Evolutionary conservation across 2,329 filamentous ascomycete genomes (phyloP).

Genomic region (Verticillium longisporum): DNA sequence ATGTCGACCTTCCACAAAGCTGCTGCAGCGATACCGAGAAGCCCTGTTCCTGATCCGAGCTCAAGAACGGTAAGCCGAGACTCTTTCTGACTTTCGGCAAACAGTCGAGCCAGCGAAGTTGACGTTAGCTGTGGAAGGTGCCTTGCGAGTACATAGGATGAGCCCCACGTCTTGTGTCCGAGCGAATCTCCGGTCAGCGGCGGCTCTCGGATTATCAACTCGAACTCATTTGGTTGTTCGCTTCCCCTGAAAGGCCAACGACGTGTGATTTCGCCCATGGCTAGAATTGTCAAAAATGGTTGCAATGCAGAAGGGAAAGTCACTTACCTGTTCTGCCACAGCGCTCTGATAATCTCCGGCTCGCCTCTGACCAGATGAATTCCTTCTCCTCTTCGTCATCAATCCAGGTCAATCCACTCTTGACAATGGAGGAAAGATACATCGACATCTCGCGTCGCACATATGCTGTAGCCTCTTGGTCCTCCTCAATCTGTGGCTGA

Average conservation of each 20-base stretch:
- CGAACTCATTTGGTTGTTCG: conserved; percentile 34
- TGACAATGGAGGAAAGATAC: conserved; percentile 65
- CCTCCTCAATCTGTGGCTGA: conserved; percentile 31
- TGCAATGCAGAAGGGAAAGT: too few relatives aligned
- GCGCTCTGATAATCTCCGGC: conserved; percentile 72
- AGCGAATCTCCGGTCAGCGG: conserved; percentile 81
- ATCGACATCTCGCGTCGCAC: conserved; percentile 47
- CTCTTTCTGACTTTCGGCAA: conserved; percentile 26
- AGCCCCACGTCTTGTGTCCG: conserved; percentile 93
- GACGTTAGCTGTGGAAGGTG: conserved; percentile 49
- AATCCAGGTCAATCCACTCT: conserved; percentile 63
- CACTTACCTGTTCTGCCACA: conserved; percentile 65
- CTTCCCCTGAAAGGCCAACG: conserved; percentile 41
- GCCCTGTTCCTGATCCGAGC: conserved; percentile 81
- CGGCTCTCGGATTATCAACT: conserved; percentile 75
- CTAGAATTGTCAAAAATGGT: conserved; percentile 16
- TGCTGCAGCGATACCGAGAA: conserved; percentile 83
- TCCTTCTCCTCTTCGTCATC: conserved; percentile 59
- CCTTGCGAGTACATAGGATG: conserved; percentile 76
- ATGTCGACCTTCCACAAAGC: conserved; percentile 61
- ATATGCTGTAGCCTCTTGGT: conserved; percentile 33
- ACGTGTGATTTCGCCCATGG: conserved; percentile 51
- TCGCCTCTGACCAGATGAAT: conserved; percentile 70
- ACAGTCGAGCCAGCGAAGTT: conserved; percentile 36
- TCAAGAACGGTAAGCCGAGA: conserved; percentile 52